Conservation (phyloP, 139 green algal species). For the Auxenochlorella pyrenoidosa region DNA sequence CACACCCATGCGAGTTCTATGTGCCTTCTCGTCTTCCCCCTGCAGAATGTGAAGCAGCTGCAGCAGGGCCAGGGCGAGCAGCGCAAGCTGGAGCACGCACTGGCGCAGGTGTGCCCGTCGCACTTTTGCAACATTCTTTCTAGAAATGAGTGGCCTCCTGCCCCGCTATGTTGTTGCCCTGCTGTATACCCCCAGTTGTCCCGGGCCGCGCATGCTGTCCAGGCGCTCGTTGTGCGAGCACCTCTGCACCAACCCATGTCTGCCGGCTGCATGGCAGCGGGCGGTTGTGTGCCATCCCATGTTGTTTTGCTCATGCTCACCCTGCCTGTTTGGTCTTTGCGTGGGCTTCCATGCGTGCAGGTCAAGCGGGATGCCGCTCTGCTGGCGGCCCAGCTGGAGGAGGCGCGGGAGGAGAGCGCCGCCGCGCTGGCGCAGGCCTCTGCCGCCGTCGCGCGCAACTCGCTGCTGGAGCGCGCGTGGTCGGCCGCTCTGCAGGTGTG, state of each 20-base stretch:
- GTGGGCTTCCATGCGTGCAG: background rate
- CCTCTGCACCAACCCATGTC: too few relatives aligned
- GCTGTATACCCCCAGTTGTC: too few relatives aligned
- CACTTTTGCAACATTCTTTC: too few relatives aligned
- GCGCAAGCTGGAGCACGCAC: background rate
- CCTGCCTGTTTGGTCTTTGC: too few relatives aligned
- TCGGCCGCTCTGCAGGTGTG: constrained; percentile 13
- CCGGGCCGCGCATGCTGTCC: too few relatives aligned
- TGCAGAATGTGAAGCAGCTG: constrained; percentile 7
- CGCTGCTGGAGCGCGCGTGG: constrained; percentile 26
- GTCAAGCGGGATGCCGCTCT: background rate
- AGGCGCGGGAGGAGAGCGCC: background rate
- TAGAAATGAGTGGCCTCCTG: too few relatives aligned
- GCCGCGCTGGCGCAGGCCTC: background rate
- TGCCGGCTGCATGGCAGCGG: too few relatives aligned
- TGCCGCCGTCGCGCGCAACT: background rate
- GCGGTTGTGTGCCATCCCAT: too few relatives aligned
- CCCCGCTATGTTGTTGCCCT: too few relatives aligned
- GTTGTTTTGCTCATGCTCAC: too few relatives aligned
- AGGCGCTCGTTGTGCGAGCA: too few relatives aligned
- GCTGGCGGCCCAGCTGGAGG: constrained; percentile 17
- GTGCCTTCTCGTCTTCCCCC: background rate
- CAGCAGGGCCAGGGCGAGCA: background rate
- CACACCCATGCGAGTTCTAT: background rate
- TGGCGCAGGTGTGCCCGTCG: background rate